phyloP scores from a whole-genome alignment of 2,329 filamentous ascomycete species.

The Bipolaris bicolor region DNA sequence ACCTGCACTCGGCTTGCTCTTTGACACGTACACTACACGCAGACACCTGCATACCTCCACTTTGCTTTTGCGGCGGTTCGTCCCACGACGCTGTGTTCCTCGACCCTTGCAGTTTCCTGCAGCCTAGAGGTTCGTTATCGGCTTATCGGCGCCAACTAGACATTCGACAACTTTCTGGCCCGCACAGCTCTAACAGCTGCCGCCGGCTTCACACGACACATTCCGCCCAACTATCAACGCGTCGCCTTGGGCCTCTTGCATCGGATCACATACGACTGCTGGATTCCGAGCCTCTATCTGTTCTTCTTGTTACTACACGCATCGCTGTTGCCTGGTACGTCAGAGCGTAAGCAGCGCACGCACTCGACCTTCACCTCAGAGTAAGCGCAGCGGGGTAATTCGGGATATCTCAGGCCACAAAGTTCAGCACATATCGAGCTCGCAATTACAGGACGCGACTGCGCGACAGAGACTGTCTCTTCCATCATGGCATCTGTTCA shows the following conservation, averaged over 20 bases:
- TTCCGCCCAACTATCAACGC: slow-evolving; percentile 3
- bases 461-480: not conserved
- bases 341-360: slow-evolving; percentile 9
- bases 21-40: slow-evolving; percentile 18
- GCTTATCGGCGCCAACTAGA: slow-evolving; percentile 39
- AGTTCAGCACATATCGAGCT: not conserved
- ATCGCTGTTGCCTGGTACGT: slow-evolving; percentile 13
- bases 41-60: not conserved
- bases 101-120: slow-evolving; percentile 8
- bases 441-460: slow-evolving; percentile 1
- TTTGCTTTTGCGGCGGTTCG: slow-evolving; percentile 7
- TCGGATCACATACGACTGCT: not conserved
- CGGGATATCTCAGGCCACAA: not conserved
- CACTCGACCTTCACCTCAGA: slow-evolving; percentile 7
- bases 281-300: not conserved
- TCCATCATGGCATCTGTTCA: slow-evolving; percentile 37
- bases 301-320: slow-evolving; percentile 6
- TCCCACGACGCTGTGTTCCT: slow-evolving; percentile 2
- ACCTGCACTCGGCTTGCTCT: slow-evolving; percentile 3
- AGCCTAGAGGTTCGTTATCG: slow-evolving; percentile 41
- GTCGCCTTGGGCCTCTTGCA: not conserved
- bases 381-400: slow-evolving; percentile 19
- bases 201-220: slow-evolving; percentile 1
- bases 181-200: slow-evolving; percentile 17
- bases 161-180: slow-evolving; percentile 36